Base-by-base conservation (phyloP, 2,329 filamentous ascomycete genomes). In the Pseudonectria buxi region DNA sequence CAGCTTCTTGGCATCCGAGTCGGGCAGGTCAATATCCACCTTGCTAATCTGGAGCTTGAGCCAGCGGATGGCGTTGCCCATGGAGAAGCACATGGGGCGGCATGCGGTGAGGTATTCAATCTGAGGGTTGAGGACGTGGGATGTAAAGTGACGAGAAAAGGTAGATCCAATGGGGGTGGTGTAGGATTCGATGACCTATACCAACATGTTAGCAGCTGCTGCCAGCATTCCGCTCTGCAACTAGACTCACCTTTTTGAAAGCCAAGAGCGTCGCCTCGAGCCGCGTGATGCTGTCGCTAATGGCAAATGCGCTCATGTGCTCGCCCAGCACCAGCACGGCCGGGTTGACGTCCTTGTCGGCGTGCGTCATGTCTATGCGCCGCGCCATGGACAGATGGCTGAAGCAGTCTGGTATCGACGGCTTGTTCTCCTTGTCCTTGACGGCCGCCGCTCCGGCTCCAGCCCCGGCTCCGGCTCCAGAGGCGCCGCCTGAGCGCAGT, bases 1-100 rank as follows among this genome's bases (percentile, higher is more conserved):
- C 16, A 79, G 69, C 37, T 80, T 74, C 65, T 95, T 95, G 16
- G 89, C 89, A 31, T 86, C 79, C 14, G 77, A 67, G 57, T 98
- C 90, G 22, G 86, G 79, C 2, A 83, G 76, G 49, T 89, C 84
- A 27, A 90, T 87, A 52, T 95, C 88, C 39, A 95, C 81, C 50
- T 87, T 87, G 52, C 86, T 84, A 56, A 98, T 90, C 53, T 87
- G 79, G 31, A 95, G 78, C 68, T 98, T 98, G 32, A 98, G 74
- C 72, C 88, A 90, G 36, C 92, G 79, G 56, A 98, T 94, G 25
- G 88, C 88, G 59, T 96, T 98, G 41, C 92, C 92, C 81, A 96
- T 95, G 43, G 86, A 87, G 62, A 95, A 92, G 47, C 86, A 94
- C 64, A 98, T 85, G 24, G 92, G 89, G n/a, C 92, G 81, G 56